A percentile compares a stretch with the other conserved stretches of the same genome.
Evolutionary conservation across 768 basidiomycete species (phyloP).

Genomic region (Tubosaeta sp.): DNA sequence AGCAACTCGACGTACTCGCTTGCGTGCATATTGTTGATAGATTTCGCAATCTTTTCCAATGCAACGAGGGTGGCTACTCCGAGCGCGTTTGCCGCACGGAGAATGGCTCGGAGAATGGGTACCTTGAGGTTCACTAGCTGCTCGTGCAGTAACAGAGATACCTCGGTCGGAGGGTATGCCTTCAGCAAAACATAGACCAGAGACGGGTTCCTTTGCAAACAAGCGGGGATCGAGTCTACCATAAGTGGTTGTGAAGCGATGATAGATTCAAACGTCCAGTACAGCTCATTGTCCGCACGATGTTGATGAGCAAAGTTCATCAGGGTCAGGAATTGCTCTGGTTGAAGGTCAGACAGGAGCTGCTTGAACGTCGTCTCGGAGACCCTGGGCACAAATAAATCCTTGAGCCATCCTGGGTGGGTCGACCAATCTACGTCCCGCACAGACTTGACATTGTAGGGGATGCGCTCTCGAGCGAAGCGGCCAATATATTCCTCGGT

Average conservation of each 20-base stretch:
- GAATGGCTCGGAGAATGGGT: conserved; percentile 43
- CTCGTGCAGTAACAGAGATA: conserved; percentile 29
- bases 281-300: conserved; percentile 52
- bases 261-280: conserved; percentile 44
- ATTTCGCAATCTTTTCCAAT: conserved; percentile 47
- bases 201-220: conserved; percentile 49
- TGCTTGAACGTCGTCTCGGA: conserved; percentile 17
- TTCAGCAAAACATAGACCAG: conserved; percentile 54
- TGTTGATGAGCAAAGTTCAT: conserved; percentile 34
- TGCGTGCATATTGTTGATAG: conserved; percentile 40
- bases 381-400: conserved; percentile 28
- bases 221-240: conserved; percentile 30
- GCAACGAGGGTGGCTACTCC: conserved; percentile 56
- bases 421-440: conserved; percentile 39
- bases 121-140: conserved; percentile 23
- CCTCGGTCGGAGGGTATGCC: conserved; percentile 40
- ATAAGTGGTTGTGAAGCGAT: conserved; percentile 27
- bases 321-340: conserved; percentile 15
- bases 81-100: conserved; percentile 52
- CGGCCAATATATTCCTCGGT: conserved; percentile 46
- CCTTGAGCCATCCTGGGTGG: conserved; percentile 30
- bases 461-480: conserved; percentile 38
- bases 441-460: conserved; percentile 42
- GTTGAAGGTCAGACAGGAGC: conserved; percentile 20
- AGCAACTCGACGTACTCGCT: conserved; percentile 49